Evolutionary conservation across 352 stramenopile genomes (phyloP).

Genomic region (Phytopythium montanum): DNA sequence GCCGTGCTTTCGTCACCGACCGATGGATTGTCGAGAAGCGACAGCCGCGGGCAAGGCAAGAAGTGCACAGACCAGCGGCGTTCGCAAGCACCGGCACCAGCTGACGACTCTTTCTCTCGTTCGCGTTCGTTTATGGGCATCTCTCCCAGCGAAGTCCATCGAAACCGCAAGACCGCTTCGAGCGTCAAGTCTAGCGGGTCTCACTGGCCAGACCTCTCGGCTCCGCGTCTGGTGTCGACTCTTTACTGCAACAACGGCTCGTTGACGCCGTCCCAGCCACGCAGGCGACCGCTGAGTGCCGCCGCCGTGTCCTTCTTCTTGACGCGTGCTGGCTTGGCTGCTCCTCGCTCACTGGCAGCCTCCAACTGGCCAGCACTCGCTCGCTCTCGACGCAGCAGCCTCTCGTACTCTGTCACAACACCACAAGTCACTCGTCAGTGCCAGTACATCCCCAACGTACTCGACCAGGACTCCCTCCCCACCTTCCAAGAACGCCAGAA

Average conservation of each 20-base stretch:
- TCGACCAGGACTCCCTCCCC: background rate
- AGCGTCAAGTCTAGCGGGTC: too few relatives aligned
- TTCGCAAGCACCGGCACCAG: too few relatives aligned
- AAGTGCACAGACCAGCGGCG: too few relatives aligned
- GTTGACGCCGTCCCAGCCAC: background rate
- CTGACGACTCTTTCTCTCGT: too few relatives aligned
- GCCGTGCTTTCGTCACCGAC: too few relatives aligned
- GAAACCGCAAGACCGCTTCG: too few relatives aligned
- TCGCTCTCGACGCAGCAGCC: slow-evolving; percentile 1
- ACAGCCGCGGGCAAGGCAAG: too few relatives aligned
- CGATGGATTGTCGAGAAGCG: too few relatives aligned
- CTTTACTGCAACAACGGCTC: background rate
- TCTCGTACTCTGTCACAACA: background rate
- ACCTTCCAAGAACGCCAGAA: slow-evolving; percentile 10
- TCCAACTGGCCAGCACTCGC: background rate
- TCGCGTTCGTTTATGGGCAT: too few relatives aligned
- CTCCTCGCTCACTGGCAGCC: background rate
- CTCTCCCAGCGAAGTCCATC: too few relatives aligned
- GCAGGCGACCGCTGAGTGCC: background rate
- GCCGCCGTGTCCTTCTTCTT: background rate
- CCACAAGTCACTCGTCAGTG: background rate
- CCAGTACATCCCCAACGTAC: background rate
- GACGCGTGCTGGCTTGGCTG: background rate
- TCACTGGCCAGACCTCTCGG: too few relatives aligned
- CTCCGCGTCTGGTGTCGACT: too few relatives aligned